Conservation (phyloP, 371 early-diverging fungal species). For the Actinomortierella ambigua region DNA sequence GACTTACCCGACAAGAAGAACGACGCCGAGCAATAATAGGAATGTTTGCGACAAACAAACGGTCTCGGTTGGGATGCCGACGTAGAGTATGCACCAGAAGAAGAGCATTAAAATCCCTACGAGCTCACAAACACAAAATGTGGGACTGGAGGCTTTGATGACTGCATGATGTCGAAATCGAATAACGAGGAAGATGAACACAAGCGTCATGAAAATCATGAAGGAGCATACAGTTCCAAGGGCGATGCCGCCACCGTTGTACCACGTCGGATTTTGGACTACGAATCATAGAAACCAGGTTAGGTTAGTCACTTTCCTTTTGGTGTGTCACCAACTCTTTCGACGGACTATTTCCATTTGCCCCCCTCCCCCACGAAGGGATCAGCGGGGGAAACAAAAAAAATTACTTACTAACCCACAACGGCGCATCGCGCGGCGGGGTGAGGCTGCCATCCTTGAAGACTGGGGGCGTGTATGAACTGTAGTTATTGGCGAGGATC, state of each 20-base stretch:
- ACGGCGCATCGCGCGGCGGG: constrained; percentile 10
- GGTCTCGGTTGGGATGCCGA: constrained; percentile 11
- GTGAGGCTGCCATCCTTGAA: constrained; percentile 4
- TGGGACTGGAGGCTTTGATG: constrained; percentile 24
- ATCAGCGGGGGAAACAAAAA: neutral
- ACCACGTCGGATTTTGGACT: constrained; percentile 25
- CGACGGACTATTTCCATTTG: too few relatives aligned
- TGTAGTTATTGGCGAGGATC: neutral
- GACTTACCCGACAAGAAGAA: constrained; percentile 15
- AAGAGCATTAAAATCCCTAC: constrained; percentile 17
- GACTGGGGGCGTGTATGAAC: neutral
- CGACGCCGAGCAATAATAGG: constrained; percentile 11
- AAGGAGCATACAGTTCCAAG: constrained; percentile 8
- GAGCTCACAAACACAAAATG: constrained; percentile 24
- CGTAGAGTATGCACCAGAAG: constrained; percentile 14
- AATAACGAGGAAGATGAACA: constrained; percentile 6
- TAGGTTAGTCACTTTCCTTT: neutral
- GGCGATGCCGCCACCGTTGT: constrained; percentile 1
- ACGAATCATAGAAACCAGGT: neutral
- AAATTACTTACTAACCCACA: constrained; percentile 11
- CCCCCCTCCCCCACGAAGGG: too few relatives aligned
- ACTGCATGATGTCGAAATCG: constrained; percentile 15
- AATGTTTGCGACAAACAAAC: constrained; percentile 5
- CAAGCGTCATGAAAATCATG: constrained; percentile 3
- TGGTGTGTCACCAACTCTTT: neutral